Base-by-base conservation (phyloP, 805 yeast genomes). In the Torulaspora maleeae region DNA sequence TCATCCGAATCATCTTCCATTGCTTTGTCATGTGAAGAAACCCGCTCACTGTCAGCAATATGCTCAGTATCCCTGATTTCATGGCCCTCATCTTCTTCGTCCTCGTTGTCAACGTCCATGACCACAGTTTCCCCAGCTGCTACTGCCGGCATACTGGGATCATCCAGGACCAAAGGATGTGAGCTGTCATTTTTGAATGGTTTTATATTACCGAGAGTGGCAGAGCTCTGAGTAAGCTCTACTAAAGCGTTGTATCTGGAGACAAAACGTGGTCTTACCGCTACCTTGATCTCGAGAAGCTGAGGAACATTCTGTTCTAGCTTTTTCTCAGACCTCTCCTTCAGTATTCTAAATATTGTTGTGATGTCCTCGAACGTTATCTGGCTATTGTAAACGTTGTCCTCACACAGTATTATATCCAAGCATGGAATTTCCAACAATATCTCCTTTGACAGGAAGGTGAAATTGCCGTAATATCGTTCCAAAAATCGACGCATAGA, bases 201-300 rank as follows among this genome's bases (percentile, higher is more conserved):
- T 27, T 48, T 49, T 4, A 62, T 56, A 30, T 62, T 61, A 4
- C 48, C 40, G 12, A 66, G 49, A 8, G 65, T 60, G 2, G 68
- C 69, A 25, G 50, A 43, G 36, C 61, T 61, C 29, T 63, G 66
- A 5, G 67, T 58, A 27, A 64, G 33, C 41, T 66, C 70, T 1
- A 66, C 69, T 24, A 66, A 41, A 1, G 62, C 54, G 38, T 66
- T 66, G 43, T 60, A 66, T 15, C 70, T 58, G 2, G 63, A 54
- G 1, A 64, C 64, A 55, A 66, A 66, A 20, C 70, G 53, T 11
- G 57, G 58, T 30, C 59, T 56, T 13, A 56, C 47, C 3, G 39
- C 42, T 1, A 64, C 45, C 8, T 39, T 41, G 5, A 51, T 57
- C 11, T 48, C 50, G 28, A 66, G 27, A 28, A 44, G 45, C 1